Evolutionary conservation across 495 filamentous ascomycete species (phyloP).

Genomic region (Penicillium longicatenatum): DNA sequence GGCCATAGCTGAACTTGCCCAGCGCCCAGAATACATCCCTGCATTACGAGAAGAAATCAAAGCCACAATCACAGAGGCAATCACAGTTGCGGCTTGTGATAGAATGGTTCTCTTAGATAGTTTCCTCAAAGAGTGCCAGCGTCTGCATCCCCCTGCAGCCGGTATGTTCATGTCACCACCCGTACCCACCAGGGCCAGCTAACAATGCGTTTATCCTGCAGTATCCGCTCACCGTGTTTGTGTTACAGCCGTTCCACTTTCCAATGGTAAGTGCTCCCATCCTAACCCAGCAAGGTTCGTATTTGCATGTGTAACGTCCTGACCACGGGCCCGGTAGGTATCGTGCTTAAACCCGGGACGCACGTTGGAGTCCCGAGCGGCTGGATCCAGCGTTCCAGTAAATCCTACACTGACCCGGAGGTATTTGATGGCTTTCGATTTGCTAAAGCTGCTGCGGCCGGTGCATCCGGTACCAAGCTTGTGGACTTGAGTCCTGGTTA

Average conservation of each 20-base stretch:
- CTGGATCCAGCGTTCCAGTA: constrained; percentile 23
- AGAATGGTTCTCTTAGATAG: constrained; percentile 27
- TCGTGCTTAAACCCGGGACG: constrained; percentile 26
- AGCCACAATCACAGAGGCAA: constrained; percentile 9
- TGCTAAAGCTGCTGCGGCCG: constrained; percentile 20
- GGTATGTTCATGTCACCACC: constrained; percentile 18
- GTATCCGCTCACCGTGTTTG: constrained; percentile 32
- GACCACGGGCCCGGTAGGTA: constrained; percentile 9
- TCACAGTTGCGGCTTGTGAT: constrained; percentile 19
- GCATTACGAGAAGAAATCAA: constrained; percentile 28
- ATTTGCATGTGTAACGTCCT: too few relatives aligned
- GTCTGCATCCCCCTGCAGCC: constrained; percentile 29
- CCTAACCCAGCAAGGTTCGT: too few relatives aligned
- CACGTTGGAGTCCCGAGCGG: constrained; percentile 29
- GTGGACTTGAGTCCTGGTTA: constrained; percentile 31
- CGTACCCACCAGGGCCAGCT: constrained; percentile 1
- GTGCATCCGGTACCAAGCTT: constrained; percentile 17
- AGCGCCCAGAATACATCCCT: constrained; percentile 28
- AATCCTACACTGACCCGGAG: constrained; percentile 21
- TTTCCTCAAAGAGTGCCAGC: constrained; percentile 35
- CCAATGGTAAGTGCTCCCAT: constrained; percentile 29
- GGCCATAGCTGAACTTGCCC: constrained; percentile 26
- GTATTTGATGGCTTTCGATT: constrained; percentile 35
- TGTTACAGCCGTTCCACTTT: constrained; percentile 15
- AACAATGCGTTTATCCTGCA: constrained; percentile 16